Percentiles rank a stretch among this genome's conserved stretches.
Evolutionary conservation across 257 asterid genomes (phyloP).

Genomic region (Solanum neorickii): DNA sequence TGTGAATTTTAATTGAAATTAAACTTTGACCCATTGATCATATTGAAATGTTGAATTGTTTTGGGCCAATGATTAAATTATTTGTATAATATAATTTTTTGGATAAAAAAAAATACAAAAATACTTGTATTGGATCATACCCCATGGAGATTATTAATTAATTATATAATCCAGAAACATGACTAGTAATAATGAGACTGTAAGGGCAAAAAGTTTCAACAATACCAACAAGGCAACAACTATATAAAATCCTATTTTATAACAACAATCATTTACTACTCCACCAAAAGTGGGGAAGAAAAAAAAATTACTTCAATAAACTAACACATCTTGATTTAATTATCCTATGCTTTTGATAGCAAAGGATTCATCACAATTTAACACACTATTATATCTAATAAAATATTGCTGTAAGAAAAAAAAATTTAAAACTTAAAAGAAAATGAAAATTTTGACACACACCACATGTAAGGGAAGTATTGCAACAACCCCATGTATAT

Average conservation of each 20-base stretch:
- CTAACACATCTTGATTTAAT: slow-evolving; percentile 20
- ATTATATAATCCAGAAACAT: slow-evolving; percentile 8
- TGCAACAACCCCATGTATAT: slow-evolving; percentile 36
- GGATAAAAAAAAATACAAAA: neutral
- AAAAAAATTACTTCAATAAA: neutral
- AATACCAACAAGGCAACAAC: neutral
- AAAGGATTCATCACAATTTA: slow-evolving; percentile 42
- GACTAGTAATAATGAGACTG: slow-evolving; percentile 16
- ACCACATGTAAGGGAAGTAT: slow-evolving; percentile 29
- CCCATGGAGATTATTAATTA: neutral
- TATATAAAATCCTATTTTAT: neutral
- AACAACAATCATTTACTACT: slow-evolving; percentile 8
- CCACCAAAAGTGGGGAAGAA: neutral
- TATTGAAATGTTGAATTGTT: neutral
- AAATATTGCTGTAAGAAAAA: neutral
- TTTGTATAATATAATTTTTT: neutral
- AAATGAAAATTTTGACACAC: slow-evolving; percentile 21
- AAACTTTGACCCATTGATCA: neutral
- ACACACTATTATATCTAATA: slow-evolving; percentile 38
- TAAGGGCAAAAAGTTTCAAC: neutral
- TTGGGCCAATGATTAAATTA: neutral
- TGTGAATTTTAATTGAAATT: neutral
- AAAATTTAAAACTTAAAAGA: neutral
- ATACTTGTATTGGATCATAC: neutral
- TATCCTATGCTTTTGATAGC: slow-evolving; percentile 30